Evolutionary conservation across 495 filamentous ascomycete genomes (phyloP).

Genomic region (Lepidopterella palustris): DNA sequence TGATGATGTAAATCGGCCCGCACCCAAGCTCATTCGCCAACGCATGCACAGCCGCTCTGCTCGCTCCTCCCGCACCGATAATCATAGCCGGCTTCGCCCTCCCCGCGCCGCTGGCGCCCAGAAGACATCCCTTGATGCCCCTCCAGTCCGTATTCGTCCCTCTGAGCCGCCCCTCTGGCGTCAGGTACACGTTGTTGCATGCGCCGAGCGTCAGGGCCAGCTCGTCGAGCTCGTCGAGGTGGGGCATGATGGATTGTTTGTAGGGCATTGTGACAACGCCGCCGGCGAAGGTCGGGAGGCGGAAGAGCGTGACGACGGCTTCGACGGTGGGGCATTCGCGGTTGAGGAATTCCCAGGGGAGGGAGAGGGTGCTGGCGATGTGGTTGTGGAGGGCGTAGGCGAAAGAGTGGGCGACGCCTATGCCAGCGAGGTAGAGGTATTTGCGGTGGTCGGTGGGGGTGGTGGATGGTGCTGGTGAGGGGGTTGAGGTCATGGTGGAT

Average conservation of each 20-base stretch:
- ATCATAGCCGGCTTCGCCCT: constrained; percentile 34
- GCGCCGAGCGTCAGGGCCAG: constrained; percentile 37
- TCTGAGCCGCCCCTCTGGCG: constrained; percentile 25
- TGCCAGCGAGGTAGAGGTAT: constrained; percentile 39
- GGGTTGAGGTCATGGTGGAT: neutral
- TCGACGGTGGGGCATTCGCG: constrained; percentile 38
- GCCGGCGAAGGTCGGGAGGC: constrained; percentile 35
- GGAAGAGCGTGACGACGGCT: constrained; percentile 33
- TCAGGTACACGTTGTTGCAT: constrained; percentile 42
- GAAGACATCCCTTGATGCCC: constrained; percentile 33
- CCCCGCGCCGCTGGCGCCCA: constrained; percentile 7
- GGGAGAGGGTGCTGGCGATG: constrained; percentile 36
- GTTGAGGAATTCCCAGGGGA: constrained; percentile 39
- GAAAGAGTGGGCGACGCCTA: constrained; percentile 43
- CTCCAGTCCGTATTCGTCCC: constrained; percentile 48
- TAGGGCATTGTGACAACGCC: constrained; percentile 48
- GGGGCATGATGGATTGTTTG: constrained; percentile 40
- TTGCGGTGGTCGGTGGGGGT: neutral
- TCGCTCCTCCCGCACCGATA: constrained; percentile 43
- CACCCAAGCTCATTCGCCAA: constrained; percentile 22
- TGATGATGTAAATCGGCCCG: constrained; percentile 13
- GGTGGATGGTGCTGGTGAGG: neutral
- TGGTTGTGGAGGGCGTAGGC: constrained; percentile 42
- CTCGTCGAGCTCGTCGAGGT: constrained; percentile 37
- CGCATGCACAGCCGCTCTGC: constrained; percentile 40